Percentiles rank a stretch among this genome's conserved stretches.
Conservation (phyloP, 1,139 yeast genomes). For the Debaryomyces sp. region DNA sequence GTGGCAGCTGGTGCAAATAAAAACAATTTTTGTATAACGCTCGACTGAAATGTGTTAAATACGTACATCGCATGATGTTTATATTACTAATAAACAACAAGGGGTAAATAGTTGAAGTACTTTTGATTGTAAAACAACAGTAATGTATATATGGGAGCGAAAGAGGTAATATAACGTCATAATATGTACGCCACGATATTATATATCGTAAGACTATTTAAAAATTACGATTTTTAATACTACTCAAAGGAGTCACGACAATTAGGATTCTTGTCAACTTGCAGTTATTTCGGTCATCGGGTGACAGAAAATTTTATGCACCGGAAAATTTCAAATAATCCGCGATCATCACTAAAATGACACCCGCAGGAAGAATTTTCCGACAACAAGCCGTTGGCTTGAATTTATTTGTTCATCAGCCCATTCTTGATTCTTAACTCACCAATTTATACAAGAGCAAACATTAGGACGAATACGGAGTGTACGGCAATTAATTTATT, state of each 20-base stretch:
- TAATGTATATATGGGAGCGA: background rate
- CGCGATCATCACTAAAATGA: background rate
- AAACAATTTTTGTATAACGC: conserved; percentile 64
- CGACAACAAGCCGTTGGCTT: background rate
- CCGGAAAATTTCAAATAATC: background rate
- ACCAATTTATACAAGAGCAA: background rate
- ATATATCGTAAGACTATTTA: background rate
- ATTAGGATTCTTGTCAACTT: background rate
- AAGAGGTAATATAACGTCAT: background rate
- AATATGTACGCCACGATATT: background rate
- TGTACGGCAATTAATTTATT: background rate
- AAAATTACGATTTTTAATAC: background rate
- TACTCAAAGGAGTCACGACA: background rate
- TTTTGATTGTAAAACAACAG: background rate
- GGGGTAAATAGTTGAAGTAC: background rate
- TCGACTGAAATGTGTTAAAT: conserved; percentile 6
- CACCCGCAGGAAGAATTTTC: background rate
- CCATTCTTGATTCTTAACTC: background rate
- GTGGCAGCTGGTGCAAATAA: conserved; percentile 53
- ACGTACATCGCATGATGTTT: background rate
- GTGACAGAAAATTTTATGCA: background rate
- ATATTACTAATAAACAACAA: background rate
- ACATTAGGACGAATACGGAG: too few species aligned
- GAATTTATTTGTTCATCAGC: background rate
- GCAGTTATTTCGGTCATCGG: background rate